Base-by-base conservation (phyloP, 1,284 basidiomycete species). In the Cryptococcus jaspeensis region DNA sequence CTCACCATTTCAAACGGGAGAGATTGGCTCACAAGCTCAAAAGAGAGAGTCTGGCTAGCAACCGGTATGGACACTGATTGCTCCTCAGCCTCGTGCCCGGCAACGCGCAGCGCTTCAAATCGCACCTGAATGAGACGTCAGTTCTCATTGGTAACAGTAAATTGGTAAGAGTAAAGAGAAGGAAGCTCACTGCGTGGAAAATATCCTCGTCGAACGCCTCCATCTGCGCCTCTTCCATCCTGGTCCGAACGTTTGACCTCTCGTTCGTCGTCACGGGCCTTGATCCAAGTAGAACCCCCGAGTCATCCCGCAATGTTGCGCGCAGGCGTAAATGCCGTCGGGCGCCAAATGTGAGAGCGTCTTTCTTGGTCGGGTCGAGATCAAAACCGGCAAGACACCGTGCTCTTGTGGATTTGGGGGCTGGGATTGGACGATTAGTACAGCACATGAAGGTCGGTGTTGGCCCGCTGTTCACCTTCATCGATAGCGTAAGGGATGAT, bases 161-260 rank as follows among this genome's bases (percentile, higher is more conserved):
- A 25, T 40, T 18, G 18, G 15, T 38, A 37, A n/a, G 1, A 39
- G n/a, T n/a, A 23, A 40, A 16, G 16, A 16, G 7, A 18, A 4
- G 7, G 8, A 12, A 15, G 63, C 71, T 41, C n/a, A 74, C 73
- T 60, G 73, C 70, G 42, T 58, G 58, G 53, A 73, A 77, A 5
- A 78, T 58, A 45, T 78, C 76, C 53, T 75, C 73, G 47, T 78
- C 76, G 36, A 78, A 68, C 7, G 71, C 69, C 53, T 78, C 76
- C 38, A 68, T 57, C 61, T 74, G 70, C 8, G 70, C 74, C 9
- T 61, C 63, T n/a, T 69, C 62, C 58, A 75, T 69, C 36, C 59
- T 52, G 5, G 57, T 61, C 1, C 59, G 48, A 3, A 70, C 56
- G 39, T 66, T 62, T n/a, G 41, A 25, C 36, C 18, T 28, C 6